These are phyloP conservation scores for Globisporangium parvum DNA, from an alignment of 352 stramenopile genomes.

Conservation along the genomic window DNA sequence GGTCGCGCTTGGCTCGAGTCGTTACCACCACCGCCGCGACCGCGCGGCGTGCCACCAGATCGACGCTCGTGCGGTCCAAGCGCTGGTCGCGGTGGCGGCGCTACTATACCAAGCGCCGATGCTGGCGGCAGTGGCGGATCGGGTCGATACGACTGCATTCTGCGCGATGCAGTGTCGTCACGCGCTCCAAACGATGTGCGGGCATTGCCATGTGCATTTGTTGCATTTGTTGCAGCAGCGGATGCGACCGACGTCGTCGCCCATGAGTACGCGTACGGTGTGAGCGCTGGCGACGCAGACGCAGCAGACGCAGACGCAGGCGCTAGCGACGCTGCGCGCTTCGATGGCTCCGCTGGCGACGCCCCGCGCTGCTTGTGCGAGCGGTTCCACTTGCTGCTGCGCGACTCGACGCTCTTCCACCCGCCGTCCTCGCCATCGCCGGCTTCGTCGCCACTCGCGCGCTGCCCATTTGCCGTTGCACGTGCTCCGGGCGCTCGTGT, in stretches of 20 bases:
- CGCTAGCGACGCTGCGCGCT: not conserved
- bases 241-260: conserved; percentile 7
- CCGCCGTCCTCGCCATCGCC: conserved; percentile 5
- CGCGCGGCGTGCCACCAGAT: too few relatives aligned
- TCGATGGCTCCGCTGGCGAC: not conserved
- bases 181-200: not conserved
- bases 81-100: too few relatives aligned
- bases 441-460: not conserved
- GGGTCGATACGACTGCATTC: not conserved
- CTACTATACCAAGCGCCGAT: too few relatives aligned
- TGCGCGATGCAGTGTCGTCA: conserved; percentile 1
- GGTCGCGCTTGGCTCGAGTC: not conserved
- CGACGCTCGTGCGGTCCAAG: too few relatives aligned
- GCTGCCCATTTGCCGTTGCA: not conserved
- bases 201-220: not conserved
- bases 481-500: not conserved
- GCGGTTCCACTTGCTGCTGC: conserved; percentile 9
- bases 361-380: conserved; percentile 6
- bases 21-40: too few relatives aligned
- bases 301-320: not conserved
- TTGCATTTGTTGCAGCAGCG: conserved; percentile 1
- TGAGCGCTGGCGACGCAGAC: not conserved
- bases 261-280: conserved; percentile 9
- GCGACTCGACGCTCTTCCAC: conserved; percentile 13
- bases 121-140: not conserved